These are phyloP conservation scores for Ilex aquifolium DNA, from an alignment of 257 asterid genomes.

Conservation along the genomic window DNA sequence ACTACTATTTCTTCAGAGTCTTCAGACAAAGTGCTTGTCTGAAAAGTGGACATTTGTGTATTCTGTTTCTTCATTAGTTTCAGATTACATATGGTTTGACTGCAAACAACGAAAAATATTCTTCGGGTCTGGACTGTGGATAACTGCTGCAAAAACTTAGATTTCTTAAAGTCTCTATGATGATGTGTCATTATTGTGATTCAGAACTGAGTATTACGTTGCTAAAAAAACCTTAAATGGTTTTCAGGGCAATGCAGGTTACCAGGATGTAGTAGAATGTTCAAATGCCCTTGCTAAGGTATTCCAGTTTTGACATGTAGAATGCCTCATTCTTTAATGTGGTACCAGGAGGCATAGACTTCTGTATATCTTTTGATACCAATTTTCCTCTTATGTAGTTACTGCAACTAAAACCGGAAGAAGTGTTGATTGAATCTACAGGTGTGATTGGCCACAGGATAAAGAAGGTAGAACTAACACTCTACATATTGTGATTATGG, in stretches of 20 bases:
- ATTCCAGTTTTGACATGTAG: slow-evolving; percentile 9
- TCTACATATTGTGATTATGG: no score
- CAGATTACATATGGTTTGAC: background rate
- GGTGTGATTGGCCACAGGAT: slow-evolving; percentile 94
- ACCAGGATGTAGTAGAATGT: slow-evolving; percentile 83
- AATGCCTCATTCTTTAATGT: background rate
- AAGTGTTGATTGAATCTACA: slow-evolving; percentile 93
- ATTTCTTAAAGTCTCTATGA: background rate
- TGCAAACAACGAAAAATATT: no score
- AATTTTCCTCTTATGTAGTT: slow-evolving; percentile 39
- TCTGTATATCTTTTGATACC: slow-evolving; percentile 6
- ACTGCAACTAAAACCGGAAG: slow-evolving; percentile 62
- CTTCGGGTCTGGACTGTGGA: no score
- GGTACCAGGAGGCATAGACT: background rate
- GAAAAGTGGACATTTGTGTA: no score
- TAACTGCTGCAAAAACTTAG: no score
- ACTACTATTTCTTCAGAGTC: no score
- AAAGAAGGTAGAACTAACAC: slow-evolving; percentile 57
- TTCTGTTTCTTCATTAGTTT: background rate
- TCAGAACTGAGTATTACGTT: background rate
- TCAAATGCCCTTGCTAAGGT: slow-evolving; percentile 78
- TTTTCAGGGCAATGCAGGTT: slow-evolving; percentile 90
- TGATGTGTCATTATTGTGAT: background rate
- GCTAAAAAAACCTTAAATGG: slow-evolving; percentile 19
- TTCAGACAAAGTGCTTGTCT: no score